These are phyloP conservation scores for Jaltomata sinuosa DNA, from an alignment of 257 asterid species.

Conservation along the genomic window DNA sequence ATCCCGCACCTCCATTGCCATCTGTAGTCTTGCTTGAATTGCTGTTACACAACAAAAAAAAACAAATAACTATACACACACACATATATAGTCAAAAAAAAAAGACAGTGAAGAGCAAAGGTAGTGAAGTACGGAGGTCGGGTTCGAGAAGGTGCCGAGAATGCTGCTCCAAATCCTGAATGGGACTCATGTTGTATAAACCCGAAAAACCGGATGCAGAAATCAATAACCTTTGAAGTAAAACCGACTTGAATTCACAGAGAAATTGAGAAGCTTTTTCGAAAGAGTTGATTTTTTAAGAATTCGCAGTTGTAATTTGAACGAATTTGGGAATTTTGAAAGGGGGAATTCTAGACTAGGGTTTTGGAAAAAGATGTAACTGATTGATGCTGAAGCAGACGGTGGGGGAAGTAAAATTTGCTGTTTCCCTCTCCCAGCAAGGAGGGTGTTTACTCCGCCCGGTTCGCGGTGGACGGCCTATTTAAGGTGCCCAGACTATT, in stretches of 20 bases:
- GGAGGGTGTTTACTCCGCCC: background rate
- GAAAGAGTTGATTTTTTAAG: background rate
- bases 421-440: background rate
- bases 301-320: background rate
- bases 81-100: background rate
- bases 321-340: background rate
- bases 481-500: background rate
- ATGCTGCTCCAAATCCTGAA: slow-evolving; percentile 94
- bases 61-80: background rate
- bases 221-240: background rate
- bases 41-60: slow-evolving; percentile 35
- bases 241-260: background rate
- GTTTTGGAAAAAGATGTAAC: background rate
- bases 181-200: slow-evolving; percentile 60
- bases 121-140: slow-evolving; percentile 47
- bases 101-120: background rate
- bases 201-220: background rate
- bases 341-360: background rate
- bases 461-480: background rate
- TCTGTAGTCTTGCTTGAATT: slow-evolving; percentile 74
- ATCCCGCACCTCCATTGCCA: slow-evolving; percentile 98
- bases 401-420: background rate
- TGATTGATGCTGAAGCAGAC: background rate
- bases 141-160: slow-evolving; percentile 68
- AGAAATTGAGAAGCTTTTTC: background rate